A percentile compares a stretch with the other conserved stretches of the same genome.
Conservation (phyloP, 176 grass and related monocot genomes). For the Oryza brachyantha region DNA sequence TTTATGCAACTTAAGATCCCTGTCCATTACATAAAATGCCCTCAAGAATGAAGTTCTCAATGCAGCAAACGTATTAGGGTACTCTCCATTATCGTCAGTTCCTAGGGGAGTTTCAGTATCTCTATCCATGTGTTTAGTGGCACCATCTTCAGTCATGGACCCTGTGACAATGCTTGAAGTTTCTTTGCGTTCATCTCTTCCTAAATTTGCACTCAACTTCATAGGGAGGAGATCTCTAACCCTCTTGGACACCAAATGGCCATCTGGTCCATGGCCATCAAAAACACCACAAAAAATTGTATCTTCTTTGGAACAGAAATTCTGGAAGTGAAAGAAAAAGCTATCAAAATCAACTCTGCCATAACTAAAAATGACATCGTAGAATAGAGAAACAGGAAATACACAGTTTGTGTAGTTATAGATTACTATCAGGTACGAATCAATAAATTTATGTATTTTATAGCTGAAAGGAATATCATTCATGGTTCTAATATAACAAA, state of each 20-base stretch:
- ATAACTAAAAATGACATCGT: background rate
- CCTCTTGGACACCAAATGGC: constrained; percentile 88
- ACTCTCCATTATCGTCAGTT: constrained; percentile 39
- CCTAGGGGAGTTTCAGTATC: constrained; percentile 27
- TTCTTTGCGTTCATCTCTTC: constrained; percentile 40
- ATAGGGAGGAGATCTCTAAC: constrained; percentile 91
- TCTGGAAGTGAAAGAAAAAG: constrained; percentile 47
- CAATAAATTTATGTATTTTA: background rate
- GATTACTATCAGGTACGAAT: background rate
- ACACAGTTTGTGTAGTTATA: background rate
- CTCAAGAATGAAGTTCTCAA: constrained; percentile 61
- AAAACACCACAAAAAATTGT: constrained; percentile 90
- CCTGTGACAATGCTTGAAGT: constrained; percentile 33
- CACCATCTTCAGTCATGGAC: constrained; percentile 35
- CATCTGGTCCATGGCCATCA: constrained; percentile 89
- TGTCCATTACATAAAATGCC: constrained; percentile 77
- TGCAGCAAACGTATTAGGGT: constrained; percentile 43
- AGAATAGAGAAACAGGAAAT: background rate
- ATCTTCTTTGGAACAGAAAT: constrained; percentile 67
- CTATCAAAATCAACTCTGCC: constrained; percentile 11
- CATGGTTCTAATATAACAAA: background rate
- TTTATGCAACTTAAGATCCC: constrained; percentile 62
- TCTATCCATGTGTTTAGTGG: constrained; percentile 23
- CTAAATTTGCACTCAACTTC: constrained; percentile 57
- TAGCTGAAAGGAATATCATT: background rate